Evolutionary conservation across 305 asterid species (phyloP).

Genomic region (Fraxinus floribunda): DNA sequence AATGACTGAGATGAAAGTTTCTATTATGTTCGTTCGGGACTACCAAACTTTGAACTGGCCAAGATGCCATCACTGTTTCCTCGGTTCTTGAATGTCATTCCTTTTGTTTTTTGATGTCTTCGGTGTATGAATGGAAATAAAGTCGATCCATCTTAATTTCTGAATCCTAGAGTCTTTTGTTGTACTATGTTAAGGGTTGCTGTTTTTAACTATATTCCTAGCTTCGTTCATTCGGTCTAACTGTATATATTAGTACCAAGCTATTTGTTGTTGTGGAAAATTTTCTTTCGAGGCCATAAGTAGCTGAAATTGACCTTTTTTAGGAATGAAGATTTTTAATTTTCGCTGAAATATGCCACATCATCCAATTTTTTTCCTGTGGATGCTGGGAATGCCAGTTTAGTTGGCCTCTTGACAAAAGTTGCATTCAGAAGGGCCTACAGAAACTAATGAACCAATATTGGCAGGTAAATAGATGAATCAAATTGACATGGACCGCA

Average conservation of each 20-base stretch:
- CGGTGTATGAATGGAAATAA: not conserved
- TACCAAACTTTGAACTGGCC: not conserved
- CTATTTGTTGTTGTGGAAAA: not conserved
- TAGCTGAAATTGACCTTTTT: not conserved
- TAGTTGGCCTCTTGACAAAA: not conserved
- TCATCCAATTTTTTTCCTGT: not conserved
- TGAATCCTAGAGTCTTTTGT: not conserved
- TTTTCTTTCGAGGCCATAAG: not conserved
- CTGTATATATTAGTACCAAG: not conserved
- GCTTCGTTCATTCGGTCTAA: not conserved
- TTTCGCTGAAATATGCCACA: not conserved
- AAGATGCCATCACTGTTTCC: not conserved
- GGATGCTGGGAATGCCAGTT: not conserved
- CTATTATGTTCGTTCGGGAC: not conserved
- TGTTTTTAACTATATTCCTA: not conserved
- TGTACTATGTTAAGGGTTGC: not conserved
- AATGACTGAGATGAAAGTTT: not conserved
- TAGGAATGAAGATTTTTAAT: not conserved
- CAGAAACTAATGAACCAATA: conserved; percentile 1
- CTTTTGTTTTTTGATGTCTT: not conserved
- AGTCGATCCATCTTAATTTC: not conserved
- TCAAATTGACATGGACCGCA: conserved; percentile 44
- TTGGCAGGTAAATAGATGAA: conserved; percentile 52
- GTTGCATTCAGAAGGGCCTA: not conserved
- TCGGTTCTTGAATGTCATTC: not conserved